phyloP scores from a whole-genome alignment of 345 rosid species.

The Rhodomyrtus tomentosa region DNA sequence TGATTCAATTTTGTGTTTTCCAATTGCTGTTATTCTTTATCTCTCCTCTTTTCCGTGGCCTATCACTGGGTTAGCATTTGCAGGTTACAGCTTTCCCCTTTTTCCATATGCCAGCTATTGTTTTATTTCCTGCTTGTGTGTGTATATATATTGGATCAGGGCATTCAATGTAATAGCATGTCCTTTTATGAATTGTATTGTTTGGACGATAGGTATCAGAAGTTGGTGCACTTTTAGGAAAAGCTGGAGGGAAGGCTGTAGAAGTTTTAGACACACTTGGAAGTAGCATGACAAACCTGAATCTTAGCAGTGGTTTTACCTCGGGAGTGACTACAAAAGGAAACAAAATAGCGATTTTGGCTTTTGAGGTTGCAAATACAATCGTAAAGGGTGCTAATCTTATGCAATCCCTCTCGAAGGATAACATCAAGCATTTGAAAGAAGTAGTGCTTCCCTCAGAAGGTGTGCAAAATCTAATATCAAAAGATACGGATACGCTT shows the following conservation, averaged over 20 bases:
- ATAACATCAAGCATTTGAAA: constrained; percentile 58
- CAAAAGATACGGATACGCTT: constrained; percentile 75
- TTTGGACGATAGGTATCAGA: constrained; percentile 63
- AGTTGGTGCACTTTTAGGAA: constrained; percentile 72
- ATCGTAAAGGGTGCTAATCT: constrained; percentile 89
- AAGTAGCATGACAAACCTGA: constrained; percentile 87
- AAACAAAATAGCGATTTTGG: constrained; percentile 61
- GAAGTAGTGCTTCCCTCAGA: constrained; percentile 80
- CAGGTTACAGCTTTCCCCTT: background rate
- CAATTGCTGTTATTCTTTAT: background rate
- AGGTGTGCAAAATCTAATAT: constrained; percentile 77
- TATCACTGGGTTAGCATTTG: background rate
- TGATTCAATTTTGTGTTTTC: constrained; percentile 3
- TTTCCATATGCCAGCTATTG: background rate
- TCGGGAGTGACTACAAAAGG: constrained; percentile 79
- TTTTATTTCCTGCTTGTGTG: background rate
- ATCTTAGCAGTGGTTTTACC: constrained; percentile 52
- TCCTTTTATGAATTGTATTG: background rate
- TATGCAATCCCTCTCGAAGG: constrained; percentile 79
- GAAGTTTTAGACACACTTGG: constrained; percentile 92
- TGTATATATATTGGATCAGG: background rate
- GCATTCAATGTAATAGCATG: background rate
- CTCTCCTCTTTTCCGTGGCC: background rate
- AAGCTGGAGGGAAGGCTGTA: constrained; percentile 95
- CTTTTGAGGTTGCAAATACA: constrained; percentile 96